Evolutionary conservation across 2,329 filamentous ascomycete genomes (phyloP), one percentile per base, ranked within the genome.

Genomic region (Trichoderma asperellum): DNA sequence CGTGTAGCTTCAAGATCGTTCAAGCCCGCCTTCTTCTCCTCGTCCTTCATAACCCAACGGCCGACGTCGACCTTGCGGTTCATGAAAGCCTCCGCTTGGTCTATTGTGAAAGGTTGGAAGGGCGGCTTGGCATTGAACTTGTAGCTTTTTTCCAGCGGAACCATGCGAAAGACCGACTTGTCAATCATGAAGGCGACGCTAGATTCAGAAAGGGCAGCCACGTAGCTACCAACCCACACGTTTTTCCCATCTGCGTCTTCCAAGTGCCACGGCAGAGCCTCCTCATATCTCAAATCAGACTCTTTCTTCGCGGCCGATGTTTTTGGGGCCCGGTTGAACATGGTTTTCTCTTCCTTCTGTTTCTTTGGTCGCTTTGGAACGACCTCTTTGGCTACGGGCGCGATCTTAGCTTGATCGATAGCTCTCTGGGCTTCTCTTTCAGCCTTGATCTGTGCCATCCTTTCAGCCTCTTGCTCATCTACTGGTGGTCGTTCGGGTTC

Each of bases 221-320:
- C 92, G 74, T 98, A 97, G 68, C 90, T 92, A 56, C 94, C 96
- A 40, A 96, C 90, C 93, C 94, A 98, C 2, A 92, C 92, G 75
- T 97, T 95, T 79, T 95, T 97, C 72, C 94, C 93, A 76, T 99
- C 95, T 52, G 94, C 96, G 78, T 99, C 96, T 78, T 99, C 96
- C 43, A 99, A 81, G 78, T 97, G 94, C 96, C 96, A 99, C 6
- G 96, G 96, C 61, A 97, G 84, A 4, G 95, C 93, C 79, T 99
- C 96, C 78, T 98, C 96, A 73, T 98, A 99, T 72, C 94, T 91
- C 81, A 88, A 89, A 68, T 88, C 87, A 0, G 85, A 84, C 69
- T 89, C 86, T 83, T 86, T 96, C 85, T 87, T 96, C 83, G 81
- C 95, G 76, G 95, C 94, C 76, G 94, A 94, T 6, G 87, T 86